Percentiles rank a stretch among this genome's conserved stretches.
Evolutionary conservation across 1,284 basidiomycete genomes (phyloP).

Genomic region (Fomitopsis schrenkii): DNA sequence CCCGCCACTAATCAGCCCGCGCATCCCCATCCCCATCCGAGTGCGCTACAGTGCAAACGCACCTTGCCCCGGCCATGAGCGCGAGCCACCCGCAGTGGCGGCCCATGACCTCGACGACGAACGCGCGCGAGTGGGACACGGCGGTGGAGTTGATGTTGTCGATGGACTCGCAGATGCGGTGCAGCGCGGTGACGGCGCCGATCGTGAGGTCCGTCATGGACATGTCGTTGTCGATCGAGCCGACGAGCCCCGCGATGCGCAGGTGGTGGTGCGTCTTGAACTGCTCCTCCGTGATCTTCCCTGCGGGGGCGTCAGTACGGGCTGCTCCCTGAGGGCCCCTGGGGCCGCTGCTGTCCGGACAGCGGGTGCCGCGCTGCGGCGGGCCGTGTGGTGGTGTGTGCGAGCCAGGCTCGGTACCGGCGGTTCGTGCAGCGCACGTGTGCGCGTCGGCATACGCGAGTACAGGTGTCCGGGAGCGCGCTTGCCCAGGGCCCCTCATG

Average conservation of each 20-base stretch:
- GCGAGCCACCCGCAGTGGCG: constrained; percentile 98
- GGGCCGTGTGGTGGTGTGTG: neutral
- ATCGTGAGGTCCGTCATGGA: constrained; percentile 97
- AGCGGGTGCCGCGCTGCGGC: neutral
- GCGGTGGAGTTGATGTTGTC: constrained; percentile 99
- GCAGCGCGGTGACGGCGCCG: constrained; percentile 91
- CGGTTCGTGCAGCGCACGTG: neutral
- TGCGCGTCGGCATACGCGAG: neutral
- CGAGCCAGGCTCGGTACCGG: neutral
- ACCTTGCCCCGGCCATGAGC: constrained; percentile 88
- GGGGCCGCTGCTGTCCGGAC: neutral
- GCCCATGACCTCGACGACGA: constrained; percentile 99
- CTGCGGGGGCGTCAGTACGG: constrained; percentile 29
- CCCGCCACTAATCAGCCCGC: neutral
- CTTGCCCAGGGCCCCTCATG: neutral
- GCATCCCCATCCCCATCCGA: neutral
- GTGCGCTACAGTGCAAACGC: constrained; percentile 16
- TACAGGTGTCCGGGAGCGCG: neutral
- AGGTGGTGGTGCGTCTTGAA: constrained; percentile 74
- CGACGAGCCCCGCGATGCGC: constrained; percentile 95
- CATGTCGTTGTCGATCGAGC: constrained; percentile 99
- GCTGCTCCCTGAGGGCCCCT: neutral
- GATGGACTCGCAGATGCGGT: constrained; percentile 96
- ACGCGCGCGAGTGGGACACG: constrained; percentile 93
- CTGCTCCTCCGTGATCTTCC: constrained; percentile 76